Evolutionary conservation across 1,284 basidiomycete genomes (phyloP), one percentile per base, ranked within the genome.

Genomic region (Paramarasmius palmivorus): DNA sequence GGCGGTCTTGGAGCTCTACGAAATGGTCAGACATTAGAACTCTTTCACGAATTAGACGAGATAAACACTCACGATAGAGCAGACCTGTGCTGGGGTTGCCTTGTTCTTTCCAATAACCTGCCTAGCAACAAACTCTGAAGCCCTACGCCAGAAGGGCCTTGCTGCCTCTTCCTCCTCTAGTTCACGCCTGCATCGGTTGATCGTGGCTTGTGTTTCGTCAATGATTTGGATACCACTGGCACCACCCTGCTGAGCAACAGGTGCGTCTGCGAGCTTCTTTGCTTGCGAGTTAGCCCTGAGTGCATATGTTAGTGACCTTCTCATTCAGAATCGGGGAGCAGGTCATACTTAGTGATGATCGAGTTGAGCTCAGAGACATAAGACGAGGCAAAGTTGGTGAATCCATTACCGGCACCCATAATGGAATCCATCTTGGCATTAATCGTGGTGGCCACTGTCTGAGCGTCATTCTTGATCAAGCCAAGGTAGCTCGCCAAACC

Each of bases 371-470:
- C 10, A 4, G 8, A 17, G 25, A 19, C 29, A n/a, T 46, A 46
- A 14, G 14, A 14, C 4, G 44, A 46, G 14, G 25, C 23, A 29
- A 46, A 46, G 14, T 26, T 46, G 15, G 50, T 8, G 32, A 57
- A 53, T 15, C 55, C 55, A n/a, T 50, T 44, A 10, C 50, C 54
- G 20, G 32, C 46, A 10, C 47, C 47, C 23, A 53, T 40, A 14
- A 49, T 52, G 2, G 39, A 32, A 3, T 47, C 46, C 55, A 57
- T 57, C n/a, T 48, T 52, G 2, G 34, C 23, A 36, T 57, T 49
- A 22, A 57, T 39, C n/a, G 51, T 34, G 1, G 39, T 47, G 5
- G 55, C 55, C 14, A 32, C 37, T n/a, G 32, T 26, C 5, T 52
- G 41, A 7, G 46, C 48, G 2, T 40, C 48, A 15, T 23, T 46